phyloP scores from a whole-genome alignment of 164 flowering plant species.

The Brasenia schreberi region DNA sequence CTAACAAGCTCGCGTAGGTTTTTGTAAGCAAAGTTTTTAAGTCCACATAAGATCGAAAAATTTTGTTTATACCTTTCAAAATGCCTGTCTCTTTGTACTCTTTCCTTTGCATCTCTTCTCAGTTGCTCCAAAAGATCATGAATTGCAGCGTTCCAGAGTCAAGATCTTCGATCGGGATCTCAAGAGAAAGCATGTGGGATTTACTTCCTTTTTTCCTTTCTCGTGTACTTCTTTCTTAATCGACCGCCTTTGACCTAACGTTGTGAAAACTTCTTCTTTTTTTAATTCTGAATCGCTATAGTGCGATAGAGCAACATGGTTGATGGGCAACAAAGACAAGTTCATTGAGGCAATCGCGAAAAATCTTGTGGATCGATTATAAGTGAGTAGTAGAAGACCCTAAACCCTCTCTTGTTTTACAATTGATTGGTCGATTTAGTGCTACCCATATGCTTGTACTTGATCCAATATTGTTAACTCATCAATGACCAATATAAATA shows the following conservation, averaged over 20 bases:
- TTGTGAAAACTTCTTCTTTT: background rate
- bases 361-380: slow-evolving; percentile 74
- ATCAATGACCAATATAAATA: no score
- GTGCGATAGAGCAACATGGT: slow-evolving; percentile 96
- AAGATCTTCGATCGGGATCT: slow-evolving; percentile 71
- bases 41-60: no score
- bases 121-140: slow-evolving; percentile 9
- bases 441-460: background rate
- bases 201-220: background rate
- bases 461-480: no score
- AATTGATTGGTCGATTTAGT: background rate
- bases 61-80: no score
- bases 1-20: no score
- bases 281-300: slow-evolving; percentile 10
- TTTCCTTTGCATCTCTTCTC: slow-evolving; percentile 1
- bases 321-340: slow-evolving; percentile 48
- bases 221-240: background rate
- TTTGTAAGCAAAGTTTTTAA: no score
- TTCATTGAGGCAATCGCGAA: slow-evolving; percentile 78
- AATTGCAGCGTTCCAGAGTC: slow-evolving; percentile 19
- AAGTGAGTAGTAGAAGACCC: slow-evolving; percentile 25
- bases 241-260: background rate
- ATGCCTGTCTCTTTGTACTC: background rate
- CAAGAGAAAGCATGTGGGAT: slow-evolving; percentile 54
- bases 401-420: background rate